Conservation (phyloP, 73 alveolate species). For the Paramecium tetraurelia region DNA sequence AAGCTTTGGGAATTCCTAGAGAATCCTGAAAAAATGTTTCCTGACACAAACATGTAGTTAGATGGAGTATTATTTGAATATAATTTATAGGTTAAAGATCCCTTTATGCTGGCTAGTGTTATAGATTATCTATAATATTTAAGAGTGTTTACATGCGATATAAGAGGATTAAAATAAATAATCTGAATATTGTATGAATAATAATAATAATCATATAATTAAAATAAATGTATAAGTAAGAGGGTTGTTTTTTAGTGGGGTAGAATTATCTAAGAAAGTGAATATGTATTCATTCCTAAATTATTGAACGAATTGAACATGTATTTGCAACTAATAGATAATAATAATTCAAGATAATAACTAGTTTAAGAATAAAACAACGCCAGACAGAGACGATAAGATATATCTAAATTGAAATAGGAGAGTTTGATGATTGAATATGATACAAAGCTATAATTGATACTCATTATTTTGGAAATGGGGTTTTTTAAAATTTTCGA, state of each 20-base stretch:
- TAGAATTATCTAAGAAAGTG: background rate
- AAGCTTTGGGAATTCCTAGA: slow-evolving; percentile 27
- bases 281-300: background rate
- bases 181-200: background rate
- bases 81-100: background rate
- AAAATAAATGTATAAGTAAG: background rate
- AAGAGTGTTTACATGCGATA: background rate
- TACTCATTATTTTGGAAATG: background rate
- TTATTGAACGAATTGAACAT: background rate
- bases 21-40: slow-evolving; percentile 40
- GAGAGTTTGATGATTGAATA: background rate
- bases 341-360: no score
- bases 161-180: background rate
- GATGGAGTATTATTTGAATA: slow-evolving; percentile 7
- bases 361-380: background rate
- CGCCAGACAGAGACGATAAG: background rate
- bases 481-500: background rate
- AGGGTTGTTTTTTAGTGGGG: background rate
- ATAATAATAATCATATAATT: background rate
- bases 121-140: slow-evolving; percentile 10
- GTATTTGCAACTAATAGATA: background rate
- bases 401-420: background rate
- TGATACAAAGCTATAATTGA: background rate
- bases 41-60: slow-evolving; percentile 14
- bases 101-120: background rate